Evolutionary conservation across 305 asterid genomes (phyloP), one percentile per base, ranked within the genome.

Genomic region (Rubia balearica): DNA sequence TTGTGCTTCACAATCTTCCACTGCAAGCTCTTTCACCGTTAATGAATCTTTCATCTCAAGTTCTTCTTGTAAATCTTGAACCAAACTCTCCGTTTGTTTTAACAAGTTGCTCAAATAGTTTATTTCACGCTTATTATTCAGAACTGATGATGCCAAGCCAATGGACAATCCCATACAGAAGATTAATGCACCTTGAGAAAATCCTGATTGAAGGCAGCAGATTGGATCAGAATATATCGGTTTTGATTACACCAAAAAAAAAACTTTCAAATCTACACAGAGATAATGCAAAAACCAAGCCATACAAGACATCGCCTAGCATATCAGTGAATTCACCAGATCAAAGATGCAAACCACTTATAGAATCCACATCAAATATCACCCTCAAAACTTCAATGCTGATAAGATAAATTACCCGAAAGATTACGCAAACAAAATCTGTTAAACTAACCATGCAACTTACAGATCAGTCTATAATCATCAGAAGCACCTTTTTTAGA

Each of bases 1-100:
- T 74, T 69, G 83, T 19, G 84, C 83, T 81, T 82, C 88, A 64
- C 74, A 79, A 70, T 87, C 88, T 82, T 90, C 96, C 13, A 83
- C 69, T 8, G 86, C 77, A 68, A 92, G 88, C 83, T 89, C 97
- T 79, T 86, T 86, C 77, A 92, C 93, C 60, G 90, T 89, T 68
- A 91, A 83, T 27, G 89, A 83, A 77, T 90, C 96, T 82, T 90
- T 92, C 97, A 92, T 87, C 74, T 90, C 96, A 66, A 92, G 93
- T 77, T 92, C 96, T 61, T 92, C 98, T 22, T 90, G 97, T 73
- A 92, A 82, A 85, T 92, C 98, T 74, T 89, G 90, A 75, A 89
- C 95, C 79, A 92, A 87, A 76, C 84, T 83, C 83, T 90, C 85
- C 0, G 81, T 77, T 74, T 85, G 90, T 83, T 77, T 86, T 86